Conservation (phyloP, 2,329 filamentous ascomycete genomes). For the Claviceps arundinis region DNA sequence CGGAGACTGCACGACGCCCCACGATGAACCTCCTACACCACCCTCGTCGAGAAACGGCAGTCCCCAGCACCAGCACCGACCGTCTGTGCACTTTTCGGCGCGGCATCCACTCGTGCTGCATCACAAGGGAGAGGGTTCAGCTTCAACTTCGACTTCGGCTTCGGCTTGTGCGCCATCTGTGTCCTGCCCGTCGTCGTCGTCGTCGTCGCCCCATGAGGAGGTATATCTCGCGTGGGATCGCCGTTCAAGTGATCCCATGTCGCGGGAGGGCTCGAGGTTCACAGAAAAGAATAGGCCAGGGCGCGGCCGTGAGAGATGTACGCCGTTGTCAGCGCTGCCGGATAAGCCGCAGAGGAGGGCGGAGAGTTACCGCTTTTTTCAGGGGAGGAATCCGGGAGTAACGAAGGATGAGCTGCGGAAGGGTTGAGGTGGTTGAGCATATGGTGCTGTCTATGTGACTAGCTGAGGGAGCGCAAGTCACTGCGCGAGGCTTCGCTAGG, state of each 20-base stretch:
- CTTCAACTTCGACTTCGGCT: not conserved
- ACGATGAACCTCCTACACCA: not conserved
- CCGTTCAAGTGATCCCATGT: not conserved
- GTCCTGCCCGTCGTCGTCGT: not conserved
- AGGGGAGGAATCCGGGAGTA: conserved; percentile 12
- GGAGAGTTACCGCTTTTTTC: conserved; percentile 17
- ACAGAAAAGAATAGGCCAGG: too few relatives aligned
- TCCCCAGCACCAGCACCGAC: conserved; percentile 10
- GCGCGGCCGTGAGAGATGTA: not conserved
- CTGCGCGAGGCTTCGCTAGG: too few relatives aligned
- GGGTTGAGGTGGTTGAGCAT: not conserved
- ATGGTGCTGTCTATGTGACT: too few relatives aligned
- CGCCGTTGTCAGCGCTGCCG: not conserved
- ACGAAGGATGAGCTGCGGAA: conserved; percentile 13
- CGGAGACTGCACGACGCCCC: too few relatives aligned
- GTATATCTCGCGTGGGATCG: not conserved
- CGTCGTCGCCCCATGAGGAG: not conserved
- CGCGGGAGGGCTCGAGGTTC: not conserved
- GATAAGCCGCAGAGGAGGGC: conserved; percentile 6
- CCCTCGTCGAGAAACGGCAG: conserved; percentile 5
- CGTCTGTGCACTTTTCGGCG: conserved; percentile 20
- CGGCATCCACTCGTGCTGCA: conserved; percentile 15
- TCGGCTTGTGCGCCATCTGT: not conserved
- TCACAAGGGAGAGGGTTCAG: conserved; percentile 4
- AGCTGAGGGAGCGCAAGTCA: too few relatives aligned